Base-by-base conservation (phyloP, 2,329 filamentous ascomycete genomes). In the Bipolaris oryzae region DNA sequence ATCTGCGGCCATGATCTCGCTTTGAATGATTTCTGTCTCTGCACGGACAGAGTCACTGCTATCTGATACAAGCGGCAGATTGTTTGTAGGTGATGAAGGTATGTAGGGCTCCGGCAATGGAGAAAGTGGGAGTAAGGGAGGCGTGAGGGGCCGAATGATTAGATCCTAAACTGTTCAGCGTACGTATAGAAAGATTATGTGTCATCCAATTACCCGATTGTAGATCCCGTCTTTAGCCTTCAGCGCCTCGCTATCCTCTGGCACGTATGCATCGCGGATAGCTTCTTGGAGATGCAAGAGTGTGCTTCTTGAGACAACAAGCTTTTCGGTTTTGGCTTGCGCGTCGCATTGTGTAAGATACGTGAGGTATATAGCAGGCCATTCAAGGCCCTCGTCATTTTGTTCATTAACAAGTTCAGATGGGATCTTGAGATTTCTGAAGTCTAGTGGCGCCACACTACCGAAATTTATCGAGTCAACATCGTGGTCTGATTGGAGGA, bases 61-160 rank as follows among this genome's bases (percentile, higher is more conserved):
- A 5, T 78, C 74, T 7, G 77, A 75, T 1, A 75, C 57, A 13
- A 78, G 54, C n/a, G 76, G 67, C 9, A 81, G 55, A 35, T 66
- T 63, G 48, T 73, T 73, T 7, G 61, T 70, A 4, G 76, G 73
- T 5, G 78, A 78, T 5, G 76, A 78, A 3, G 78, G 76, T 38
- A 76, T 56, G 35, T 76, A 75, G 4, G 77, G 78, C 41, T 65
- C 72, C 25, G 69, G 50, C 6, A 73, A 65, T 23, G 79, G 80
- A 25, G 79, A 78, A 3, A 77, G 53, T 16, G 81, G 79, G 16
- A 83, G 71, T 7, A 84, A 62, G 3, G 80, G 80, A n/a, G 81
- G 81, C 2, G 80, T 79, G n/a, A 81, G 10, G 15, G 72, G 72
- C 31, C 70, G 67, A 5, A 63, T 37, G 25, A 46, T 60, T 38